A percentile compares a stretch with the other conserved stretches of the same genome.
Evolutionary conservation across 2,329 filamentous ascomycete genomes (phyloP).

Genomic region (Gaeumannomyces tritici): DNA sequence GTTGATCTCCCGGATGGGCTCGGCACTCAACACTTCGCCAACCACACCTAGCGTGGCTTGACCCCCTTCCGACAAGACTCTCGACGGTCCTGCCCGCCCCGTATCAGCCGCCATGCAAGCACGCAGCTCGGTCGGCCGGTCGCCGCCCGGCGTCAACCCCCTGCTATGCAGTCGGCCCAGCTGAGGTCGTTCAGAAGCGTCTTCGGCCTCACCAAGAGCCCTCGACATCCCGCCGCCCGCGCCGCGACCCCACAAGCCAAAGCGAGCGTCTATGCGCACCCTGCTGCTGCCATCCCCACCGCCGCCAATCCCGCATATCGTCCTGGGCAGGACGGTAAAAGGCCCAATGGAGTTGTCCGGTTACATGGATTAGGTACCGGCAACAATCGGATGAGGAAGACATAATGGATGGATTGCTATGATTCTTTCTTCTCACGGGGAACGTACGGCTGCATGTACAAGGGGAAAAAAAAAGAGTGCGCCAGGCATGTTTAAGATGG

Average conservation of each 20-base stretch:
- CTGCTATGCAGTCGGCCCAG: not conserved
- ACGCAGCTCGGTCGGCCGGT: not conserved
- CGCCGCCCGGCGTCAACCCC: too few relatives aligned
- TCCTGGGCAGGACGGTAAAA: slow-evolving; percentile 6
- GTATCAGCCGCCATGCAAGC: not conserved
- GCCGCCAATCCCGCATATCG: not conserved
- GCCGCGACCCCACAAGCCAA: too few relatives aligned
- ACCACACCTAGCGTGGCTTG: too few relatives aligned
- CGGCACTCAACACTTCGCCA: too few relatives aligned
- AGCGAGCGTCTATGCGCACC: not conserved
- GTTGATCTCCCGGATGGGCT: too few relatives aligned
- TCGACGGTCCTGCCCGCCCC: too few relatives aligned
- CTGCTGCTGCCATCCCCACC: not conserved
- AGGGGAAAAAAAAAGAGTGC: not conserved
- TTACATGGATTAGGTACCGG: slow-evolving; percentile 1
- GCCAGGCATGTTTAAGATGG: not conserved
- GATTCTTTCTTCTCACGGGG: slow-evolving; percentile 2
- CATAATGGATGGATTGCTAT: slow-evolving; percentile 1
- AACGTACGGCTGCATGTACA: slow-evolving; percentile 1
- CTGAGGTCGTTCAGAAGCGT: not conserved
- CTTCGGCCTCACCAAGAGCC: not conserved
- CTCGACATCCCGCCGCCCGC: too few relatives aligned
- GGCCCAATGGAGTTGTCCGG: slow-evolving; percentile 3
- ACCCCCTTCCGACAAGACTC: too few relatives aligned
- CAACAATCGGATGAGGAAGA: slow-evolving; percentile 1